Percentiles rank a stretch among this genome's conserved stretches.
Evolutionary conservation across 2,329 filamentous ascomycete genomes (phyloP).

Genomic region (Fusarium torulosum): DNA sequence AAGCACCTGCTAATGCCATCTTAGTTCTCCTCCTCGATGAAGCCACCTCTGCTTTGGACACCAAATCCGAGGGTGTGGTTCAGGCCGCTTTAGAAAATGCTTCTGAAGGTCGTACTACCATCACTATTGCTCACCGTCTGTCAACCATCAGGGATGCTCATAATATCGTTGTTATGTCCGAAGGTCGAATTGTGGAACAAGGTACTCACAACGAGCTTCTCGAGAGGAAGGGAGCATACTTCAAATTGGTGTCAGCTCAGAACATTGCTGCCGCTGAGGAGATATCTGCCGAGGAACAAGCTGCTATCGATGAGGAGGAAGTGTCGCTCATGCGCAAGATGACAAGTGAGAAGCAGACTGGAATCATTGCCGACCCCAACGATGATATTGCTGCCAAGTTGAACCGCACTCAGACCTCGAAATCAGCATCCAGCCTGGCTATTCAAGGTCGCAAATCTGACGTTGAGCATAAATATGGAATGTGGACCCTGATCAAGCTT

Average conservation of each 20-base stretch:
- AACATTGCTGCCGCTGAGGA: constrained; percentile 76
- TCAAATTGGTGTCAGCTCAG: constrained; percentile 88
- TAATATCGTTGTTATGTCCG: constrained; percentile 93
- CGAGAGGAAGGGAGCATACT: constrained; percentile 78
- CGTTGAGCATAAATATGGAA: constrained; percentile 69
- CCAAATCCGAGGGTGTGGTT: constrained; percentile 93
- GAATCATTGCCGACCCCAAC: constrained; percentile 67
- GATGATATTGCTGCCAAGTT: constrained; percentile 72
- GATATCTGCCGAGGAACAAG: constrained; percentile 64
- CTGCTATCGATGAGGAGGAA: constrained; percentile 62
- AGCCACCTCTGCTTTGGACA: constrained; percentile 93
- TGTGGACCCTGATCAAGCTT: constrained; percentile 82
- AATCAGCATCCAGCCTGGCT: constrained; percentile 77
- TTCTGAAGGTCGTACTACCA: constrained; percentile 88
- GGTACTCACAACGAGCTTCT: constrained; percentile 87
- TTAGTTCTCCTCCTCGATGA: constrained; percentile 89
- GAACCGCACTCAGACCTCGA: constrained; percentile 65
- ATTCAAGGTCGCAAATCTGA: constrained; percentile 68
- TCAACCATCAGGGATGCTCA: constrained; percentile 95
- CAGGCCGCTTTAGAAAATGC: constrained; percentile 92
- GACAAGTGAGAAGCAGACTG: constrained; percentile 57
- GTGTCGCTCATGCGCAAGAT: constrained; percentile 64
- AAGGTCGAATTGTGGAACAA: constrained; percentile 90
- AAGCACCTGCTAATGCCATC: constrained; percentile 16
- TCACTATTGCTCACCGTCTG: constrained; percentile 94